Percentiles rank a stretch among this genome's conserved stretches.
These are phyloP conservation scores for Aspergillus piperis DNA, from an alignment of 2,329 filamentous ascomycete genomes.

Conservation along the genomic window DNA sequence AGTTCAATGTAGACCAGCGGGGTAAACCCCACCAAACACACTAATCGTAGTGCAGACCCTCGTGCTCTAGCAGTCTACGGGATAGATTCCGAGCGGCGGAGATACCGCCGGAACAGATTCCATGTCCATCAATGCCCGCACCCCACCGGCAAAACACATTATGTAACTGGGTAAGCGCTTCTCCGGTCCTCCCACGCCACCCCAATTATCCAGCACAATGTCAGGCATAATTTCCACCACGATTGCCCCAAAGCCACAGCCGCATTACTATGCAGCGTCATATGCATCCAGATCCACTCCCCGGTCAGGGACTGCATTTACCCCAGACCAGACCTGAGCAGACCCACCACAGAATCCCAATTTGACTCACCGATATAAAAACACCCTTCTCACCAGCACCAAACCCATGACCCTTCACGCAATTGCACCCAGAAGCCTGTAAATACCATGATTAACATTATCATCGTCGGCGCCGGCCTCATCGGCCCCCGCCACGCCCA, in stretches of 20 bases:
- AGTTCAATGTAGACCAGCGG: not conserved
- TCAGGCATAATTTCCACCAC: not conserved
- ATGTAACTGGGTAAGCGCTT: not conserved
- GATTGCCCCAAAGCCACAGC: not conserved
- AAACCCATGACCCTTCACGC: not conserved
- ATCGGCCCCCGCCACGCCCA: conserved; percentile 55
- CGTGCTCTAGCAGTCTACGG: not conserved
- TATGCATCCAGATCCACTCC: not conserved
- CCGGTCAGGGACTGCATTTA: not conserved
- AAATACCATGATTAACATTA: conserved; percentile 26
- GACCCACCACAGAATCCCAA: not conserved
- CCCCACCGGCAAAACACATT: not conserved
- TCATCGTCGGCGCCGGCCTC: conserved; percentile 51
- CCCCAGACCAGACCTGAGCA: not conserved
- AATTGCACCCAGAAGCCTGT: not conserved
- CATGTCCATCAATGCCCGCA: not conserved
- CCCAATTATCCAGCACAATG: not conserved
- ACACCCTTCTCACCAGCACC: not conserved
- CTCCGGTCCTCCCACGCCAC: not conserved
- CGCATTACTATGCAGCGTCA: not conserved
- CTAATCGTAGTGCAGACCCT: not conserved
- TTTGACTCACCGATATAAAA: too few relatives aligned
- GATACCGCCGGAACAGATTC: not conserved
- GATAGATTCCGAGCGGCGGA: not conserved
- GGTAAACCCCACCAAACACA: not conserved